Base-by-base conservation (phyloP, 2,329 filamentous ascomycete genomes). In the Aureobasidium lini region DNA sequence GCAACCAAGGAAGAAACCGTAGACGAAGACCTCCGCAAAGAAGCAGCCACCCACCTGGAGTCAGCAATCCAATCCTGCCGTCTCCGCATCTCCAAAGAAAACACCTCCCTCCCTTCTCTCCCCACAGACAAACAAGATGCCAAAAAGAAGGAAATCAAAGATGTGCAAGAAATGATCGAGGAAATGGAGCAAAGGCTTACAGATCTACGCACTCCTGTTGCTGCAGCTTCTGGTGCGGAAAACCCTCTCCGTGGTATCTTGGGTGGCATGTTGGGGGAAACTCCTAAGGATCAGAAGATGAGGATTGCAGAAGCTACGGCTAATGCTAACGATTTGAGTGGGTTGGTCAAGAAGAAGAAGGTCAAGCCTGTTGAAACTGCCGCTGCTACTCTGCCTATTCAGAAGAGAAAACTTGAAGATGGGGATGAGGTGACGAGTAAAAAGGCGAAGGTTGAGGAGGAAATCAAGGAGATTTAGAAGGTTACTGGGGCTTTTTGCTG, bases 171-270 rank as follows among this genome's bases (percentile, higher is more conserved):
- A 62, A 84, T 94, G 64, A 81, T 93, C 49, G 80, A 81, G 57
- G 89, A 94, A 65, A 89, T 94, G 83, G 85, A 90, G 74, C 82
- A 86, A 70, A 79, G 88, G 60, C 82, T 93, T 36, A 75, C 81
- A 44, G 89, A 94, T 60, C 80, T 93, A 36, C 82, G 82, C 60
- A 81, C 81, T 60, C 83, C 85, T 3, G 59, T 48, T 2, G 34
- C 39, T 29, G 71, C 77, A 13, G 73, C 76, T 15, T 66, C 74
- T 71, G 57, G 68, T 81, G 43, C 53, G 1, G 42, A 44, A 16
- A 73, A 76, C 13, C 74, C 81, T 18, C 72, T 85, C 32, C 76
- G 81, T 54, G 84, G 87, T 32, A 77, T 90, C 29, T 75, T 90
- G 6, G 84, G 86, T 60, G 79, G 82, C 18, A 77, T 84, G 43